phyloP scores from a whole-genome alignment of 1,284 basidiomycete genomes.

The Cutaneotrichosporon daszewskae region DNA sequence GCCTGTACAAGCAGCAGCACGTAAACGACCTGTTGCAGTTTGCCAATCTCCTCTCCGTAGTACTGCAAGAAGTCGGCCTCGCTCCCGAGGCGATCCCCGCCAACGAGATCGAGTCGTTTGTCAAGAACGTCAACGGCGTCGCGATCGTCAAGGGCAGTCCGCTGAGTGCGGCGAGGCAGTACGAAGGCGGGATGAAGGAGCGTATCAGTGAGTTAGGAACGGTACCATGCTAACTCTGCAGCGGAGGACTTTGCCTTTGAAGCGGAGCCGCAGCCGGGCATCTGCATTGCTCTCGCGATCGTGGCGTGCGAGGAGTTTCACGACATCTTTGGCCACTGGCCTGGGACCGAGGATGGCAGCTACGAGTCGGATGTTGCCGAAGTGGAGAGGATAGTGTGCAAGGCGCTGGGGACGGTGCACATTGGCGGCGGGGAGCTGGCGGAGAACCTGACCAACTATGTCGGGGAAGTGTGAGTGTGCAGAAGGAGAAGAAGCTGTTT shows the following conservation, averaged over 20 bases:
- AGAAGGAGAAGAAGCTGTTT: too few species aligned
- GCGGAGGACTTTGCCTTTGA: conserved; percentile 15
- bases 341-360: conserved; percentile 44
- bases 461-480: conserved; percentile 74
- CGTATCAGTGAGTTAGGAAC: conserved; percentile 55
- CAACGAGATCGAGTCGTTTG: conserved; percentile 67
- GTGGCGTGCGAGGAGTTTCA: conserved; percentile 49
- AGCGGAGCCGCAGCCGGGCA: conserved; percentile 13
- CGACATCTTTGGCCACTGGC: conserved; percentile 44
- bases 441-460: conserved; percentile 58
- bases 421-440: conserved; percentile 51
- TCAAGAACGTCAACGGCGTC: conserved; percentile 82
- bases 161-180: conserved; percentile 58
- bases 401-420: conserved; percentile 18
- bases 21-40: conserved; percentile 35
- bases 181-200: conserved; percentile 44
- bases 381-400: conserved; percentile 26
- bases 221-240: background rate
- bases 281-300: conserved; percentile 46
- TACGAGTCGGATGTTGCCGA: conserved; percentile 39
- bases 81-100: conserved; percentile 49
- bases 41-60: conserved; percentile 36
- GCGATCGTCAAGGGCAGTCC: conserved; percentile 67
- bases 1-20: conserved; percentile 43
- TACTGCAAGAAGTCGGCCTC: conserved; percentile 34